Evolutionary conservation across 768 basidiomycete species (phyloP), one percentile per base, ranked within the genome.

Genomic region (Leccinum rimulosum): DNA sequence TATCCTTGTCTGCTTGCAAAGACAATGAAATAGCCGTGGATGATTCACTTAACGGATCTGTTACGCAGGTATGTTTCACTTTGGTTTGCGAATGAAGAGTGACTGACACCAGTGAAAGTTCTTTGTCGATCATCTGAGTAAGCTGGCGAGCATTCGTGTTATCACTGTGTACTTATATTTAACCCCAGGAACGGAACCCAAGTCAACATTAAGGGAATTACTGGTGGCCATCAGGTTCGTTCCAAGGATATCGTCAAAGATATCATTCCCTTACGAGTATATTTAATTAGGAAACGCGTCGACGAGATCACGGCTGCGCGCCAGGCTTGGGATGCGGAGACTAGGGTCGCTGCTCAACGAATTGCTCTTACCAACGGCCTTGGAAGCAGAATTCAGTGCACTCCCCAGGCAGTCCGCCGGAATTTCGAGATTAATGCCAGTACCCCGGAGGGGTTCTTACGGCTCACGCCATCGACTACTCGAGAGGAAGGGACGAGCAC

Each of bases 1-100:
- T 72, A 51, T 71, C 70, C 14, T 35, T 72, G 22, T 69, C 72
- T 25, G 70, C 70, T 33, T 73, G 70, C 36, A 66, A 59, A 47
- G 70, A 72, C n/a, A 62, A 61, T 10, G 64, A 72, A 17, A 38
- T 33, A 6, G 70, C 70, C 5, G 56, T 61, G 14, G 70, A 73
- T 22, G 70, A 64, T 33, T 11, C 9, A 47, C 40, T 9, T 3
- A 60, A 52, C 11, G 61, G 61, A 40, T 64, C 70, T 12, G 52
- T 73, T 30, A 73, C 70, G 5, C 55, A 27, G 58, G 70, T 70
- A 52, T 7, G 63, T 52, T 15, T 4, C 19, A 7, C 15, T 35
- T 25, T 15, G 31, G 8, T 52, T 9, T 30, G 3, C 10, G 15
- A 15, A 35, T 14, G 19, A 48, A 22, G 50, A 35, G 27, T 45